Base-by-base conservation (phyloP, 2,329 filamentous ascomycete genomes). In the Fusarium coicis region DNA sequence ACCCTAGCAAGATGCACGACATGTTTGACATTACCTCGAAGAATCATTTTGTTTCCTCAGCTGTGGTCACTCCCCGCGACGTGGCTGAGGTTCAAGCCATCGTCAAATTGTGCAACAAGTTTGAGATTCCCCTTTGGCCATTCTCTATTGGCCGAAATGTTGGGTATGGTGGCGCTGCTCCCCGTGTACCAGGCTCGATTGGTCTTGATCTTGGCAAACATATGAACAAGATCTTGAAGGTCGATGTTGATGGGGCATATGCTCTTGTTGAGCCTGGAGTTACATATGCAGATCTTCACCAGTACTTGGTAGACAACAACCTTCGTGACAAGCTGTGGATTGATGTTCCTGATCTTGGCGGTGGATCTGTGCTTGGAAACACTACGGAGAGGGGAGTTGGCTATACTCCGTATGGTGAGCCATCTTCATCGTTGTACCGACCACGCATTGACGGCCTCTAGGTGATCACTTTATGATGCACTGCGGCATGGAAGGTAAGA, bases 381-480 rank as follows among this genome's bases (percentile, higher is more conserved):
- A 74, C 72, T 0, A 57, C 62, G 8, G 73, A 75, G 30, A 37
- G 73, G 3, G 73, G 72, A 10, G 72, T 75, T 7, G 73, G 72
- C 1, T 74, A 74, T 14, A 74, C 73, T 5, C 72, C 73, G 5
- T 74, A 74, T 28, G 72, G 68, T 72, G 12, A 34, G 42, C n/a
- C 10, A 12, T 19, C 15, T 37, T 14, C 2, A 7, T 26, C 5
- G 4, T 4, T 3, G 12, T 4, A 18, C 23, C 3, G 18, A 21
- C 18, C 8, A 28, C 15, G 12, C 43, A 10, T 47, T 47, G 12
- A 46, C 18, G 2, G 3, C 5, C 7, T 3, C 4, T 4, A 72
- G 70, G 70, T 0, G 66, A 74, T 15, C 72, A 74, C n/a, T 74
- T 71, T 2, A 73, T 71, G 66, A 74, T 73, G 66, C 71, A 74